A percentile compares a stretch with the other conserved stretches of the same genome.
Conservation (phyloP, 2,329 filamentous ascomycete genomes). For the Plectosphaerella plurivora region DNA sequence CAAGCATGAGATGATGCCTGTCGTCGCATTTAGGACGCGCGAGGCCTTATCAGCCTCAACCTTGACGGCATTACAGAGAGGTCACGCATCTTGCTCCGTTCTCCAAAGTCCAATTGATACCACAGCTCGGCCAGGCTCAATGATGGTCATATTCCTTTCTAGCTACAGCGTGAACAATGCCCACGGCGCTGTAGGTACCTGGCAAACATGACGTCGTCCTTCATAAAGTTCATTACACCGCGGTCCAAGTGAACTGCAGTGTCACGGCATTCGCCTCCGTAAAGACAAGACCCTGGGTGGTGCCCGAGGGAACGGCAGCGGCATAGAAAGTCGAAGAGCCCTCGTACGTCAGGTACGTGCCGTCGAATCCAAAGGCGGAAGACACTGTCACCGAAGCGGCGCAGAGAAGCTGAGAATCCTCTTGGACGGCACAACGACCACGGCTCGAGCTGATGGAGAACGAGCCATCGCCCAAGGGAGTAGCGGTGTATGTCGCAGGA, state of each 20-base stretch:
- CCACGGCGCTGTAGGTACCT: too few relatives aligned
- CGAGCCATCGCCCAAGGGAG: constrained; percentile 12
- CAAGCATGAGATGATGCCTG: too few relatives aligned
- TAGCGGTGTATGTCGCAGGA: constrained; percentile 19
- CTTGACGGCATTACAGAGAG: too few relatives aligned
- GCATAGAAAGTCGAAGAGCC: constrained; percentile 15
- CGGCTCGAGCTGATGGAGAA: constrained; percentile 19
- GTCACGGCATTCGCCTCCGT: constrained; percentile 12
- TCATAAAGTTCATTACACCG: constrained; percentile 1
- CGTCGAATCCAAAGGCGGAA: constrained; percentile 19
- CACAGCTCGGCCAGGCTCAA: too few relatives aligned
- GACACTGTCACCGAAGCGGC: constrained; percentile 8
- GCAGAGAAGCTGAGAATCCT: constrained; percentile 12
- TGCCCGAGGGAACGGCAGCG: constrained; percentile 13
- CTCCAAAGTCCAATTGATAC: too few relatives aligned
- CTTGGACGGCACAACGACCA: constrained; percentile 15
- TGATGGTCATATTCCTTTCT: too few relatives aligned
- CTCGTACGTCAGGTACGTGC: constrained; percentile 16
- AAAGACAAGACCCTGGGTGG: constrained; percentile 15
- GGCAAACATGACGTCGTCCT: neutral
- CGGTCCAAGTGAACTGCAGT: constrained; percentile 16
- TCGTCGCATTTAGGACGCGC: too few relatives aligned
- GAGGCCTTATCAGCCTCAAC: too few relatives aligned
- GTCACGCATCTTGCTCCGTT: too few relatives aligned
- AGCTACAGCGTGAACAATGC: constrained; percentile 24